Conservation (phyloP, 805 yeast genomes). For the Ogataea ganodermae region DNA sequence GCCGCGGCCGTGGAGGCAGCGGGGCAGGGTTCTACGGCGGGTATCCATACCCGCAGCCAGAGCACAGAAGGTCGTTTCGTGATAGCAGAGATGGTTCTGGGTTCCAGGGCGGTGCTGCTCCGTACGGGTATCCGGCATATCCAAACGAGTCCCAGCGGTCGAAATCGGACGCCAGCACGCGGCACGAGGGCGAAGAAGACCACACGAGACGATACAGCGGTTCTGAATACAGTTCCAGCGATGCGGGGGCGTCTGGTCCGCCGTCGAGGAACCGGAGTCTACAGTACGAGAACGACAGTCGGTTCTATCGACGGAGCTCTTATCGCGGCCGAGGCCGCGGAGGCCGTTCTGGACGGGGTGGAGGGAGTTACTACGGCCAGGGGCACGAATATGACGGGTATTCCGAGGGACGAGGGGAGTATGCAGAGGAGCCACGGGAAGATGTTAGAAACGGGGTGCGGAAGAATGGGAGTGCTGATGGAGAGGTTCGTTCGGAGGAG, state of each 20-base stretch:
- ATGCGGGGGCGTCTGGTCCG: constrained; percentile 2
- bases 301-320: constrained; percentile 8
- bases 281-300: constrained; percentile 5
- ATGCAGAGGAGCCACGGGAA: background rate
- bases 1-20: constrained; percentile 14
- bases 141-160: background rate
- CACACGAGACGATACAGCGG: background rate
- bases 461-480: background rate
- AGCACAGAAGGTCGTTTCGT: constrained; percentile 13
- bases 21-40: constrained; percentile 3
- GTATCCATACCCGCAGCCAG: constrained; percentile 5
- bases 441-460: background rate
- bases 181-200: background rate
- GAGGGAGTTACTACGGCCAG: constrained; percentile 8
- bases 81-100: constrained; percentile 1
- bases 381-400: constrained; percentile 8
- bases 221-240: background rate
- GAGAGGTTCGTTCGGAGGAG: background rate
- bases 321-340: constrained; percentile 17
- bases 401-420: background rate
- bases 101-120: background rate
- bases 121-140: constrained; percentile 5
- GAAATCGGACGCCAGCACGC: background rate
- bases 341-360: constrained; percentile 12
- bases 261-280: constrained; percentile 4